These are phyloP conservation scores for Durotheca rogersii DNA, from an alignment of 495 filamentous ascomycete genomes.

Conservation along the genomic window DNA sequence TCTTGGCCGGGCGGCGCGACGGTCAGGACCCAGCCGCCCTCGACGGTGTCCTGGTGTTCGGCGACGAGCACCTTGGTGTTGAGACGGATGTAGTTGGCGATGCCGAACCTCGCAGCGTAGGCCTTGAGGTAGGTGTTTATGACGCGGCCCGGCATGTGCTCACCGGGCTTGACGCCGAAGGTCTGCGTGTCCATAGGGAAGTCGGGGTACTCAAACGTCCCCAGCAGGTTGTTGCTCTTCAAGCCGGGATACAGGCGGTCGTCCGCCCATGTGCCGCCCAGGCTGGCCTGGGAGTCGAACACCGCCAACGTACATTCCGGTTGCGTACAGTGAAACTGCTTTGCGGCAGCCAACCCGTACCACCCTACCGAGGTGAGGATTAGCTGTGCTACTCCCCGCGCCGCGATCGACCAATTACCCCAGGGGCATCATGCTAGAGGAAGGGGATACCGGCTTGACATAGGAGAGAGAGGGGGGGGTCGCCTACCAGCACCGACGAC, in stretches of 20 bases:
- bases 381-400: too few species aligned
- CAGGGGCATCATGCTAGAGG: too few species aligned
- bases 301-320: conserved; percentile 41
- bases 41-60: conserved; percentile 41
- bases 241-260: conserved; percentile 66
- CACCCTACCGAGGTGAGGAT: conserved; percentile 39
- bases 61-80: conserved; percentile 53
- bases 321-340: conserved; percentile 44
- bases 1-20: conserved; percentile 20
- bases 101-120: conserved; percentile 57
- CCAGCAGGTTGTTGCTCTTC: conserved; percentile 58
- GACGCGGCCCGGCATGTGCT: conserved; percentile 67
- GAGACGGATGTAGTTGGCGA: conserved; percentile 54
- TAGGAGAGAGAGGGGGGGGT: not conserved
- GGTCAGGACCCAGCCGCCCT: conserved; percentile 40
- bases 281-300: conserved; percentile 39
- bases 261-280: conserved; percentile 72
- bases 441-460: too few species aligned
- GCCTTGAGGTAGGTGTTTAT: conserved; percentile 62
- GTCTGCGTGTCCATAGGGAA: conserved; percentile 65
- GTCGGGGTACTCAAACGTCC: conserved; percentile 69
- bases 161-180: conserved; percentile 58
- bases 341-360: conserved; percentile 45
- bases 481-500: conserved; percentile 49
- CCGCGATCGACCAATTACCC: too few species aligned